Evolutionary conservation across 2,329 filamentous ascomycete species (phyloP), one percentile per base, ranked within the genome.

Genomic region (Diaporthe humulicola): DNA sequence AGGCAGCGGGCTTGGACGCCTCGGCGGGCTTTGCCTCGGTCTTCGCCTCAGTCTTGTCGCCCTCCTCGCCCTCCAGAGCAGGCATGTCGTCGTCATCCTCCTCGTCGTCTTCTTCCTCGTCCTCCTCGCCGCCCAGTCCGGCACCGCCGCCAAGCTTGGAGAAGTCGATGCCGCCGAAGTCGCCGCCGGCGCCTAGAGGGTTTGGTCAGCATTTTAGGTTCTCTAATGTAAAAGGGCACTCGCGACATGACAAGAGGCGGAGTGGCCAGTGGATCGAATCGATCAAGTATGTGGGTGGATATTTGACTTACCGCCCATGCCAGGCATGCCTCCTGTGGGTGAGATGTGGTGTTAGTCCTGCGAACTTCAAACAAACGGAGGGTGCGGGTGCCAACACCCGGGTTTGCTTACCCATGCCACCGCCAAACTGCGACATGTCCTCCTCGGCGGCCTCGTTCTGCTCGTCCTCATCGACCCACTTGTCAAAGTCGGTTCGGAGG

Each of bases 381-480:
- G 50, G 70, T n/a, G 22, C 25, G 73, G 69, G 54, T 40, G 30
- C 30, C 70, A 25, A 17, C 42, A 45, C 50, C 64, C 42, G 61
- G 10, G 58, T 67, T 78, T 71, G 89, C 88, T 82, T 84, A 88
- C 90, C 89, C 90, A 92, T 94, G 78, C 91, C 91, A 42, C 58
- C 70, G 74, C 89, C 91, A 79, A 91, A 92, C 83, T 92, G 88
- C 78, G 90, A 90, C 79, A 92, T 86, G 85, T 98, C 96, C 73
- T 98, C 95, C 78, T 97, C 95, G 66, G 91, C 88, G 76, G 91
- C 93, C 86, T 95, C 95, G 82, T 98, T 94, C 88, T 99, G 97
- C 91, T 99, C 97, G 83, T 99, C 96, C 91, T 98, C 95, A 80
- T 98, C 96, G 81, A 98, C 94, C 96, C 96, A 98, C 93, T 98